Conservation (phyloP, 768 basidiomycete species). For the Chalciporus pseudorubinellus region DNA sequence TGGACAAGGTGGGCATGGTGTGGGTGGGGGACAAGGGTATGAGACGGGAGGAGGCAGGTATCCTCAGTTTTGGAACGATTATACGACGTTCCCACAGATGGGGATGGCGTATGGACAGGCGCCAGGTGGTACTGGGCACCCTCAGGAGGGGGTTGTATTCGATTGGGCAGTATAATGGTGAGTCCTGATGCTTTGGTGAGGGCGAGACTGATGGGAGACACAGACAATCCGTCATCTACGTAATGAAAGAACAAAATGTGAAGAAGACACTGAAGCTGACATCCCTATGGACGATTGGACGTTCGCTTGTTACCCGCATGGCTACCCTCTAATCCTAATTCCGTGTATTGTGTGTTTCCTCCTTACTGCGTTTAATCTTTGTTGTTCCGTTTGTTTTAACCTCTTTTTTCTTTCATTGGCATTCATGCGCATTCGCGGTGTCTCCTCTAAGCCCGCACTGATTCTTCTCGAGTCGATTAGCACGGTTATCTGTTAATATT, state of each 20-base stretch:
- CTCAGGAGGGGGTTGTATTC: slow-evolving; percentile 25
- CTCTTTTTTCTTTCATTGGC: neutral
- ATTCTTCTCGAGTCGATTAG: too few relatives aligned
- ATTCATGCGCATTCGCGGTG: neutral
- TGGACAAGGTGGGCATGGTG: slow-evolving; percentile 10
- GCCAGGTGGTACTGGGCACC: slow-evolving; percentile 9
- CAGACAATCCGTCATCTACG: slow-evolving; percentile 6
- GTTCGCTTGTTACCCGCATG: neutral
- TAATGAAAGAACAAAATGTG: neutral
- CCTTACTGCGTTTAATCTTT: neutral
- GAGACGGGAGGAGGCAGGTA: slow-evolving; percentile 35
- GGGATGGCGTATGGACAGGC: slow-evolving; percentile 38
- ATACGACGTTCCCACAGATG: slow-evolving; percentile 50
- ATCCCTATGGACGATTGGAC: neutral
- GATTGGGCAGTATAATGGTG: slow-evolving; percentile 28
- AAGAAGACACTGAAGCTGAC: neutral
- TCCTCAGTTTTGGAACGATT: slow-evolving; percentile 57
- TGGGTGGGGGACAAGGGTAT: slow-evolving; percentile 15
- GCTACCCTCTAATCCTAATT: neutral
- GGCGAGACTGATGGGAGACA: neutral
- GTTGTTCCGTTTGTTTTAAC: neutral
- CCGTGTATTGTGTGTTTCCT: neutral
- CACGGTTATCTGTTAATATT: too few relatives aligned
- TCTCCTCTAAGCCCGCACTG: too few relatives aligned
- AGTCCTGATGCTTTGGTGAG: slow-evolving; percentile 2